These are phyloP conservation scores for Metschnikowia similis DNA, from an alignment of 805 yeast species.

Conservation along the genomic window DNA sequence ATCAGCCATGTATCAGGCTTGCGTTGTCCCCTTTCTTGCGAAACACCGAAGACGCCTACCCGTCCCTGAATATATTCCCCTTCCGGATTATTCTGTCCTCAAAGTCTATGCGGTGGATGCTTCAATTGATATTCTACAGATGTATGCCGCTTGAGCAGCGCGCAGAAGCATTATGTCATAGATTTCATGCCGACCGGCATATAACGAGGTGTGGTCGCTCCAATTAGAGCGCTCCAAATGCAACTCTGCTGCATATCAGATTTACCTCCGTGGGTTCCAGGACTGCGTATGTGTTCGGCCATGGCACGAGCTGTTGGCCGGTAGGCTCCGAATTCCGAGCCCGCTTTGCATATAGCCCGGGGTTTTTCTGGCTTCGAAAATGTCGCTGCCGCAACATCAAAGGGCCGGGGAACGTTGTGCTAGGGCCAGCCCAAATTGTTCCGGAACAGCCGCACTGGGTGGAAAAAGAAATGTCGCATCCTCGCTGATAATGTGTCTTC, in stretches of 20 bases:
- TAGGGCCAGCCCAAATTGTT: neutral
- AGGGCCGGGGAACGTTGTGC: neutral
- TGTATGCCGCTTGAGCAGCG: neutral
- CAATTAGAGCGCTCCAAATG: neutral
- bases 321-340: neutral
- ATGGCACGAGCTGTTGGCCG: neutral
- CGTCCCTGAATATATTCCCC: neutral
- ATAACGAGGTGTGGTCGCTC: neutral
- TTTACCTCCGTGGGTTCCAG: neutral
- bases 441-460: constrained; percentile 1
- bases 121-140: neutral
- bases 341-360: neutral
- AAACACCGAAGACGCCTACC: too few species aligned
- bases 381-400: too few species aligned
- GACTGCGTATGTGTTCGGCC: neutral
- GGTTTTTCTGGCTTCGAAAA: too few species aligned
- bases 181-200: neutral
- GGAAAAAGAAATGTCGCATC: constrained; percentile 1
- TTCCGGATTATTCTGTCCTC: neutral
- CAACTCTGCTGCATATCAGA: neutral
- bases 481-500: neutral
- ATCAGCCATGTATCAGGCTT: neutral
- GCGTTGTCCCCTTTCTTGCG: neutral
- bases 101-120: neutral
- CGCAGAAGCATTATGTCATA: constrained; percentile 1